phyloP scores from a whole-genome alignment of 192 early-diverging fungal genomes.

The Gonapodya prolifera region DNA sequence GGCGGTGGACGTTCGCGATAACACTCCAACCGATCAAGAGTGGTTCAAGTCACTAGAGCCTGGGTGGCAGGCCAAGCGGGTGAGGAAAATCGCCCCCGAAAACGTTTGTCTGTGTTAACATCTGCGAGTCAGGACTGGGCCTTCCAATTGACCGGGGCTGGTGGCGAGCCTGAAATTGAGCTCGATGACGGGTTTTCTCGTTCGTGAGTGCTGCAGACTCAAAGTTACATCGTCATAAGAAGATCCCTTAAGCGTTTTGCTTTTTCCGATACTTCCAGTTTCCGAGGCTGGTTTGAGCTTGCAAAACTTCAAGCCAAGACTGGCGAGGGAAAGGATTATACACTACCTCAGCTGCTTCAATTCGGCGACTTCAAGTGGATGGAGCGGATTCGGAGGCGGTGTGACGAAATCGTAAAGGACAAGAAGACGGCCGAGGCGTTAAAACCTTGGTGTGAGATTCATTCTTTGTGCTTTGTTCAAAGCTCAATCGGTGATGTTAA shows the following conservation, averaged over 20 bases:
- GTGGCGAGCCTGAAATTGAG: not conserved
- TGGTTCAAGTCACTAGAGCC: not conserved
- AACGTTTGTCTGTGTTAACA: too few species aligned
- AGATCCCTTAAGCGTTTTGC: too few species aligned
- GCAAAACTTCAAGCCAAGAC: not conserved
- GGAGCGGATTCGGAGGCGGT: not conserved
- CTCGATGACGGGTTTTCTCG: slow-evolving; percentile 3
- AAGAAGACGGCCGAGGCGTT: slow-evolving; percentile 6
- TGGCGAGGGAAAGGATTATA: not conserved
- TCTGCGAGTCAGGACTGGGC: slow-evolving; percentile 3
- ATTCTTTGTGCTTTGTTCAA: too few species aligned
- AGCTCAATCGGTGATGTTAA: too few species aligned
- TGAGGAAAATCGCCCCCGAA: too few species aligned
- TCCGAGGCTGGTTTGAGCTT: not conserved
- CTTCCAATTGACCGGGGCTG: not conserved
- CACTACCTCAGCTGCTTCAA: not conserved
- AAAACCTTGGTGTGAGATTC: not conserved
- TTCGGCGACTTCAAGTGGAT: not conserved
- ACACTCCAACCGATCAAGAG: not conserved
- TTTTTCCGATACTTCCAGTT: too few species aligned
- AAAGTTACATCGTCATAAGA: too few species aligned
- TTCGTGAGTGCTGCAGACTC: too few species aligned
- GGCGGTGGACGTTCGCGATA: slow-evolving; percentile 2
- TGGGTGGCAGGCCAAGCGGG: not conserved
- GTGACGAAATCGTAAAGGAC: not conserved